Percentiles rank a stretch among this genome's conserved stretches.
Evolutionary conservation across 164 flowering plant species (phyloP).

Genomic region (Santalum album): DNA sequence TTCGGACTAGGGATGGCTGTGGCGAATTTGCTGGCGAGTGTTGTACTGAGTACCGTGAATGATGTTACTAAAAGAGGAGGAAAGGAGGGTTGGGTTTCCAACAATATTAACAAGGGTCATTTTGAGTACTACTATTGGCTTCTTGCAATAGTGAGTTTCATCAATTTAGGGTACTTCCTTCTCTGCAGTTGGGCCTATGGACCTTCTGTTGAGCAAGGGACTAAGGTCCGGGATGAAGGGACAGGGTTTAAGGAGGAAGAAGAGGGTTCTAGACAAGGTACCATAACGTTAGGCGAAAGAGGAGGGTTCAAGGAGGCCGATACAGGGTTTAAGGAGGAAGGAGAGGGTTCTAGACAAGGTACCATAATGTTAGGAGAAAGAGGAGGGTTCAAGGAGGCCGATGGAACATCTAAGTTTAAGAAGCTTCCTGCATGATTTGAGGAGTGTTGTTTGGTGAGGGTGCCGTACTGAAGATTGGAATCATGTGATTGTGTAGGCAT

Average conservation of each 20-base stretch:
- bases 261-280: slow-evolving; percentile 5
- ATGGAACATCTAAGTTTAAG: background rate
- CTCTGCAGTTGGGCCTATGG: slow-evolving; percentile 62
- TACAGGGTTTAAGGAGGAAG: slow-evolving; percentile 13
- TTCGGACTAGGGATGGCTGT: slow-evolving; percentile 55
- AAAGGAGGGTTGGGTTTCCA: slow-evolving; percentile 60
- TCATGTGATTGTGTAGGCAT: background rate
- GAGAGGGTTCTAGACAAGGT: slow-evolving; percentile 6
- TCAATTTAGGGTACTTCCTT: slow-evolving; percentile 42
- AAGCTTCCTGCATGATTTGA: background rate
- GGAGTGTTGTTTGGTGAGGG: background rate
- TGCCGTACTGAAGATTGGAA: background rate
- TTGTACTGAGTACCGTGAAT: slow-evolving; percentile 35
- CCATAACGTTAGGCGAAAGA: slow-evolving; percentile 1
- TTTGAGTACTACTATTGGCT: slow-evolving; percentile 70
- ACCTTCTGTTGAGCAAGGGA: slow-evolving; percentile 24
- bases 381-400: slow-evolving; percentile 36
- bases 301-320: slow-evolving; percentile 36
- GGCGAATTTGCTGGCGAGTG: slow-evolving; percentile 48
- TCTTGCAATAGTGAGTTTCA: slow-evolving; percentile 33
- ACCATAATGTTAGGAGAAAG: slow-evolving; percentile 2
- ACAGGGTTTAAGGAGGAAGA: slow-evolving; percentile 17
- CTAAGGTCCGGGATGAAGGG: slow-evolving; percentile 17
- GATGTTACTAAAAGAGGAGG: slow-evolving; percentile 31
- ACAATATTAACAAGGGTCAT: slow-evolving; percentile 57